Percentiles rank a stretch among this genome's conserved stretches.
phyloP scores from a whole-genome alignment of 2,329 filamentous ascomycete species.

The Fusarium scirpi region DNA sequence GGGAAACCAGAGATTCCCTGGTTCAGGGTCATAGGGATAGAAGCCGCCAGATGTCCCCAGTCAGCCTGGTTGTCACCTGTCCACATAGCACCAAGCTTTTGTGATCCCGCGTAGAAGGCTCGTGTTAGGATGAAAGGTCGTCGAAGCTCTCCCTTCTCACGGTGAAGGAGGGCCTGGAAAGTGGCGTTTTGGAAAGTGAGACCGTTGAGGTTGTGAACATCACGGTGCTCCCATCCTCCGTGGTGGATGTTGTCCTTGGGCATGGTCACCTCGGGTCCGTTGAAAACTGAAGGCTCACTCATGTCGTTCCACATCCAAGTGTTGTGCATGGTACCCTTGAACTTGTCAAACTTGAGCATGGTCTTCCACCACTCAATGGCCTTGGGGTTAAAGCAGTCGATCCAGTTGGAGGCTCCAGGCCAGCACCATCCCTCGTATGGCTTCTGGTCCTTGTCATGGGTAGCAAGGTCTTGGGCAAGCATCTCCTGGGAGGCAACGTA shows the following conservation, averaged over 20 bases:
- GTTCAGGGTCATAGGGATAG: constrained; percentile 92
- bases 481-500: constrained; percentile 85
- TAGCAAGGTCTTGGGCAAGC: constrained; percentile 83
- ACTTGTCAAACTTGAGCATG: constrained; percentile 88
- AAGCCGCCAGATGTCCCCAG: constrained; percentile 90
- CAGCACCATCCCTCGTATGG: constrained; percentile 98
- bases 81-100: constrained; percentile 96
- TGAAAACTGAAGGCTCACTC: constrained; percentile 99
- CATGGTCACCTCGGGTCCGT: constrained; percentile 98
- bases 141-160: constrained; percentile 85
- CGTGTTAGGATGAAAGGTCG: constrained; percentile 94
- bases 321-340: constrained; percentile 88
- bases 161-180: constrained; percentile 83
- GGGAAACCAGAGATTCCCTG: constrained; percentile 94
- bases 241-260: constrained; percentile 97
- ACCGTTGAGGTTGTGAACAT: constrained; percentile 95
- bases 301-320: constrained; percentile 99
- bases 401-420: constrained; percentile 96
- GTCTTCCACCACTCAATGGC: constrained; percentile 91
- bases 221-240: constrained; percentile 94
- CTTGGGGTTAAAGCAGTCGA: constrained; percentile 95
- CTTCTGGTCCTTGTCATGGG: constrained; percentile 89
- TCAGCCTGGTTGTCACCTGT: constrained; percentile 96
- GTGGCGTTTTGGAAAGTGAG: constrained; percentile 97
- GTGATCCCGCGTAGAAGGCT: constrained; percentile 90